Percentiles rank a stretch among this genome's conserved stretches.
These are phyloP conservation scores for Plantago ovata DNA, from an alignment of 257 asterid genomes.

Conservation along the genomic window DNA sequence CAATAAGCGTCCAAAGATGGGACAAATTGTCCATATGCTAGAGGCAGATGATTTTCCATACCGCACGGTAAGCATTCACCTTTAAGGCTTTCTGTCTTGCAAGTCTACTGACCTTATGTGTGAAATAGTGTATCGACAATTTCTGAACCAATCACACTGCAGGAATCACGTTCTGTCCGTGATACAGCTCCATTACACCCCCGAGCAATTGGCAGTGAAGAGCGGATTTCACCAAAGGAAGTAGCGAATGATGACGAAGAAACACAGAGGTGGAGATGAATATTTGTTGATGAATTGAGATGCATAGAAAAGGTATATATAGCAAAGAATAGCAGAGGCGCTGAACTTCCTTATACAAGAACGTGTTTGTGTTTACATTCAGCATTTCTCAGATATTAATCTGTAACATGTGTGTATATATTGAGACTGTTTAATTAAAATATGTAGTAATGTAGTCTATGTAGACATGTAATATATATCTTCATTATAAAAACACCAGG, in stretches of 20 bases:
- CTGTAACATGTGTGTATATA: too few species aligned
- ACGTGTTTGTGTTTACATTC: background rate
- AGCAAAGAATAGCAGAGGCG: slow-evolving; percentile 19
- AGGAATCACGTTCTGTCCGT: slow-evolving; percentile 66
- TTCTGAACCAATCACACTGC: too few species aligned
- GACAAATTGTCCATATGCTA: slow-evolving; percentile 95
- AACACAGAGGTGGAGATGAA: slow-evolving; percentile 41
- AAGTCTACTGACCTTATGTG: too few species aligned
- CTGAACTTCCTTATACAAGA: background rate
- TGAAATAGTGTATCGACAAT: too few species aligned
- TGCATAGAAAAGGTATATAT: slow-evolving; percentile 25
- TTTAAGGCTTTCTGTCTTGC: background rate
- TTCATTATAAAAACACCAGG: too few species aligned
- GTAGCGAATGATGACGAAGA: slow-evolving; percentile 39
- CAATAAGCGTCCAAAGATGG: slow-evolving; percentile 95
- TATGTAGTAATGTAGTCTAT: too few species aligned
- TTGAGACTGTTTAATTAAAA: too few species aligned
- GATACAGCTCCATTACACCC: slow-evolving; percentile 47
- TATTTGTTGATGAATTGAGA: slow-evolving; percentile 9
- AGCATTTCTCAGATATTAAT: too few species aligned
- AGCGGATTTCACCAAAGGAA: slow-evolving; percentile 32
- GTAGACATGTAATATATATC: too few species aligned
- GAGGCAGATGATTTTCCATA: slow-evolving; percentile 89
- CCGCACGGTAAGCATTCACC: slow-evolving; percentile 49
- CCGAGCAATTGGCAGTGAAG: slow-evolving; percentile 27